Evolutionary conservation across 2,329 filamentous ascomycete species (phyloP), one percentile per base, ranked within the genome.

Genomic region (Alternaria atra): DNA sequence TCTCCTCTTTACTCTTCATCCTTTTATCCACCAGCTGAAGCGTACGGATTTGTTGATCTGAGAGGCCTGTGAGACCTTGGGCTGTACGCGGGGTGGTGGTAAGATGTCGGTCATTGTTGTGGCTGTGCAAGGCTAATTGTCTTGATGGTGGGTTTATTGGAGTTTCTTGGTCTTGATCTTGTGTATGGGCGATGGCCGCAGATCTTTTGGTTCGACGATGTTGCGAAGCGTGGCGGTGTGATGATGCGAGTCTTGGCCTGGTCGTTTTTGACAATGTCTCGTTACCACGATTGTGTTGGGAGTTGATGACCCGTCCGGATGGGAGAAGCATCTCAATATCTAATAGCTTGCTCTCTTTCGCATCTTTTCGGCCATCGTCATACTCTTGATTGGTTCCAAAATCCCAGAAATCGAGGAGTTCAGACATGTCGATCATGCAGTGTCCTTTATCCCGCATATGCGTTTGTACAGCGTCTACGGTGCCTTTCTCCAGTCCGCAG

Each of bases 391-490:
- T 17, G 5, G 29, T 9, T 6, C 15, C 30, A 2, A 13, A n/a
- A 7, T 44, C 44, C n/a, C 29, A 44, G 15, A 58, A 58, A 9
- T 34, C 46, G 0, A 3, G 2, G 3, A 44, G 37, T 1, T 51
- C 20, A 2, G 17, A 10, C 32, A 9, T 59, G 20, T 53, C 29
- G 20, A 60, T 27, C 25, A 25, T 51, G 23, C 57, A 56, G 10
- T 60, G 46, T n/a, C 30, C 44, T 15, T 44, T 52, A n/a, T 60
- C 52, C 0, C 52, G 39, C 57, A 60, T 60, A 17, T 60, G 57
- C 13, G 52, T 60, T 32, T 60, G 57, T 9, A 60, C 57, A 32
- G 44, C 46, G 4, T 56, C 9, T 5, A 56, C 25, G 13, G 37
- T 56, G 1, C n/a, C 15, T 8, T 56, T 60, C 2, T 35, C 25